Percentiles rank a stretch among this genome's conserved stretches.
These are phyloP conservation scores for Backusella psychrophila DNA, from an alignment of 192 early-diverging fungal species.

Conservation along the genomic window DNA sequence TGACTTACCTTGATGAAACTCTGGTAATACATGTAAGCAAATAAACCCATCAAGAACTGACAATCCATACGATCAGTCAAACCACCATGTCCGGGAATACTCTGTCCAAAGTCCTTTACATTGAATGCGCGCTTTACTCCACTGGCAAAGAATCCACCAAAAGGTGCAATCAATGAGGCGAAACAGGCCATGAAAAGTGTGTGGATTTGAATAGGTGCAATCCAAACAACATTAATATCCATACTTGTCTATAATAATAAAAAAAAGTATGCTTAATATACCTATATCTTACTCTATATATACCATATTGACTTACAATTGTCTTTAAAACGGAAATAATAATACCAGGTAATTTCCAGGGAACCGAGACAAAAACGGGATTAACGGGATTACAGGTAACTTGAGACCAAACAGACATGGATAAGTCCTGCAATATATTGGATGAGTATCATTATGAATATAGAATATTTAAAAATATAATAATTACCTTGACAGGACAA, in stretches of 20 bases:
- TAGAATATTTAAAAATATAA: neutral
- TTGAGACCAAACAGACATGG: conserved; percentile 43
- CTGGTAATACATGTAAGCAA: conserved; percentile 84
- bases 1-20: conserved; percentile 24
- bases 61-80: conserved; percentile 98
- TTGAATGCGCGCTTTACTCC: conserved; percentile 96
- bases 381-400: conserved; percentile 47
- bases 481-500: conserved; percentile 50
- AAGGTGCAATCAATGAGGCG: conserved; percentile 93
- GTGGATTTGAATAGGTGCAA: conserved; percentile 87
- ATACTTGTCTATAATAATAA: neutral
- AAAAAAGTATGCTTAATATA: too few relatives aligned
- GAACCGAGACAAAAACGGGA: conserved; percentile 48
- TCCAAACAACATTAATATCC: conserved; percentile 53
- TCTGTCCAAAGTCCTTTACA: conserved; percentile 95
- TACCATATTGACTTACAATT: conserved; percentile 5
- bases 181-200: conserved; percentile 85
- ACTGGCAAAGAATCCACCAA: conserved; percentile 97
- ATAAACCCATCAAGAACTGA: conserved; percentile 95
- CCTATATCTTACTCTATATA: too few relatives aligned
- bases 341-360: conserved; percentile 24
- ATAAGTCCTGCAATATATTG: conserved; percentile 34
- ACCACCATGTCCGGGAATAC: conserved; percentile 97
- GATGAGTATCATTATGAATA: too few relatives aligned
- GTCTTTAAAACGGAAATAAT: conserved; percentile 5